Evolutionary conservation across 2,329 filamentous ascomycete genomes (phyloP).

Genomic region (Atkinsonella hypoxylon): DNA sequence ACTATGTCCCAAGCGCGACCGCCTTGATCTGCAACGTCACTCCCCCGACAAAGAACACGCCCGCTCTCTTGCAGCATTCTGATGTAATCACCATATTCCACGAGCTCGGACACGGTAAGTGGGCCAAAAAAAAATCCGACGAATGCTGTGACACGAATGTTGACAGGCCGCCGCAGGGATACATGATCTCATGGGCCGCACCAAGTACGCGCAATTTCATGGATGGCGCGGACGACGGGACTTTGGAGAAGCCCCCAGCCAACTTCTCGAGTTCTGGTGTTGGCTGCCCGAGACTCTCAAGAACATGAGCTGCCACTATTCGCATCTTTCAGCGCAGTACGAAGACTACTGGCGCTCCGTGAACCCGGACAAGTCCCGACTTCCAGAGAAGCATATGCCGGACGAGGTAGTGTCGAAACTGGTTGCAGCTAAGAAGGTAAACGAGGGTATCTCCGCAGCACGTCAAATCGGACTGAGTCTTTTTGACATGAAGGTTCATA

Average conservation of each 20-base stretch:
- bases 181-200: slow-evolving; percentile 23
- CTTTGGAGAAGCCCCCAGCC: slow-evolving; percentile 27
- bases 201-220: slow-evolving; percentile 23
- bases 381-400: slow-evolving; percentile 28
- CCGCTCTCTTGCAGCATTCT: slow-evolving; percentile 2
- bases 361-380: not conserved
- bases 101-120: slow-evolving; percentile 17
- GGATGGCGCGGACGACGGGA: slow-evolving; percentile 21
- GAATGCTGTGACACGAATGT: not conserved
- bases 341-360: not conserved
- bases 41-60: not conserved
- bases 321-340: slow-evolving; percentile 1
- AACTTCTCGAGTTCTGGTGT: slow-evolving; percentile 30
- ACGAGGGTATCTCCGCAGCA: slow-evolving; percentile 35
- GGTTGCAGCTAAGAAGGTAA: slow-evolving; percentile 37
- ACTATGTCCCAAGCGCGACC: not conserved
- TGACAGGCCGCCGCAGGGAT: slow-evolving; percentile 9
- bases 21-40: slow-evolving; percentile 2
- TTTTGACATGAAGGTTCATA: slow-evolving; percentile 4
- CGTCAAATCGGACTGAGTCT: slow-evolving; percentile 1
- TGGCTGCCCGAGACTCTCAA: slow-evolving; percentile 22
- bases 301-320: slow-evolving; percentile 36
- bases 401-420: slow-evolving; percentile 35
- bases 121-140: not conserved
- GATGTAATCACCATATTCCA: slow-evolving; percentile 4